phyloP scores from a whole-genome alignment of 2,329 filamentous ascomycete species.

The Cercospora brassicicola region DNA sequence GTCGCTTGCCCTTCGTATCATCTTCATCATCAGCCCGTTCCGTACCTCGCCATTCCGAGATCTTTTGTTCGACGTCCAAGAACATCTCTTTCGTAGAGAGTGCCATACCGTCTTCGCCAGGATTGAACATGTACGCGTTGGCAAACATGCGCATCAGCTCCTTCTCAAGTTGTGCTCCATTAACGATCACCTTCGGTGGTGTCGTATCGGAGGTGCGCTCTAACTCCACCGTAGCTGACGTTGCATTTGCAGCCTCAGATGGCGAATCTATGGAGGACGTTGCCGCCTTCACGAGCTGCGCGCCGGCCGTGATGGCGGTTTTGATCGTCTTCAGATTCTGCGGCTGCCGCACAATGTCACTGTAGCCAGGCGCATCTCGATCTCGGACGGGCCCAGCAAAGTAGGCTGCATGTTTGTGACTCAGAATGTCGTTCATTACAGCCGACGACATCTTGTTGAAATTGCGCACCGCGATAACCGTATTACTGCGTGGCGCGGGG shows the following conservation, averaged over 20 bases:
- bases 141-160: slow-evolving; percentile 96
- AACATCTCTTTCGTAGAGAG: slow-evolving; percentile 89
- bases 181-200: slow-evolving; percentile 86
- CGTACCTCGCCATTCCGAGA: slow-evolving; percentile 60
- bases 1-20: slow-evolving; percentile 32
- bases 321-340: slow-evolving; percentile 55
- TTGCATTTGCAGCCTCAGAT: slow-evolving; percentile 54
- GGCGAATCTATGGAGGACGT: slow-evolving; percentile 54
- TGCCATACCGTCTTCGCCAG: slow-evolving; percentile 84
- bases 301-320: slow-evolving; percentile 49
- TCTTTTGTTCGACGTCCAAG: slow-evolving; percentile 75
- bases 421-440: slow-evolving; percentile 54
- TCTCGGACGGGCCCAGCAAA: slow-evolving; percentile 53
- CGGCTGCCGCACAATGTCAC: slow-evolving; percentile 53
- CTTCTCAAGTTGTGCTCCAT: slow-evolving; percentile 86
- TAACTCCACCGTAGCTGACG: slow-evolving; percentile 54
- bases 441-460: slow-evolving; percentile 51
- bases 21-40: slow-evolving; percentile 50
- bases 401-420: slow-evolving; percentile 54
- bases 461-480: slow-evolving; percentile 50
- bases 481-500: slow-evolving; percentile 33
- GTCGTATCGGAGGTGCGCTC: slow-evolving; percentile 74
- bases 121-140: slow-evolving; percentile 98
- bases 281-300: slow-evolving; percentile 59
- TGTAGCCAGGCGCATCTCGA: slow-evolving; percentile 54